These are phyloP conservation scores for Lizonia empirigonia DNA, from an alignment of 2,329 filamentous ascomycete species.

Conservation along the genomic window DNA sequence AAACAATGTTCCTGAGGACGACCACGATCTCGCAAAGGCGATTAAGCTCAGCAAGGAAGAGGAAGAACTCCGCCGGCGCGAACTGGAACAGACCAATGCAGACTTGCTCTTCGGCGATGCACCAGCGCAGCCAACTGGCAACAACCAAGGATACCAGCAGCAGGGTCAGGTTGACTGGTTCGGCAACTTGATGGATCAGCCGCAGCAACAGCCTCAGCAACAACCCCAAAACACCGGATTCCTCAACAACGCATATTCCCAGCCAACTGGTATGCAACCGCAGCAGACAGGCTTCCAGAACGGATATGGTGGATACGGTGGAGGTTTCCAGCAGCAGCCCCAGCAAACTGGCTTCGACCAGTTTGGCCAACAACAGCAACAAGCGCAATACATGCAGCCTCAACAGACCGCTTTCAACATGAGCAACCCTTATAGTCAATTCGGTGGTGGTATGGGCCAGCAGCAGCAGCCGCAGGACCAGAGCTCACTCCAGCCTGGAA, in stretches of 20 bases:
- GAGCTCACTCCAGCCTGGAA: slow-evolving; percentile 73
- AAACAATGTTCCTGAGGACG: slow-evolving; percentile 55
- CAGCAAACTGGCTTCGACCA: slow-evolving; percentile 74
- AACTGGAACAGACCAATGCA: slow-evolving; percentile 85
- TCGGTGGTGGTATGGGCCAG: slow-evolving; percentile 35
- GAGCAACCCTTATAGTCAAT: slow-evolving; percentile 49
- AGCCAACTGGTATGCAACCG: slow-evolving; percentile 73
- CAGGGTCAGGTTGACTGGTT: slow-evolving; percentile 96
- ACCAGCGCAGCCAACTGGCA: slow-evolving; percentile 75
- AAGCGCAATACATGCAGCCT: slow-evolving; percentile 56
- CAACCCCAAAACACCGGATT: slow-evolving; percentile 70
- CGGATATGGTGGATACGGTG: slow-evolving; percentile 68
- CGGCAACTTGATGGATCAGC: slow-evolving; percentile 87
- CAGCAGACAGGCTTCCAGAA: slow-evolving; percentile 71
- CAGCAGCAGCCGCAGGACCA: slow-evolving; percentile 59
- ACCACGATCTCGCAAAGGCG: slow-evolving; percentile 91
- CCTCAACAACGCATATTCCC: slow-evolving; percentile 71
- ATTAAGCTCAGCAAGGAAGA: slow-evolving; percentile 95
- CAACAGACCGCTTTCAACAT: slow-evolving; percentile 64
- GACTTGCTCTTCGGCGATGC: slow-evolving; percentile 86
- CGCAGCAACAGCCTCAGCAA: slow-evolving; percentile 48
- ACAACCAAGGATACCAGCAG: slow-evolving; percentile 97
- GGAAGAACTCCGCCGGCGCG: slow-evolving; percentile 82
- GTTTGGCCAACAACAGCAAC: slow-evolving; percentile 45
- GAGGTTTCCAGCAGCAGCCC: slow-evolving; percentile 52